Base-by-base conservation (phyloP, 257 asterid species). In the Solanum pennellii region DNA sequence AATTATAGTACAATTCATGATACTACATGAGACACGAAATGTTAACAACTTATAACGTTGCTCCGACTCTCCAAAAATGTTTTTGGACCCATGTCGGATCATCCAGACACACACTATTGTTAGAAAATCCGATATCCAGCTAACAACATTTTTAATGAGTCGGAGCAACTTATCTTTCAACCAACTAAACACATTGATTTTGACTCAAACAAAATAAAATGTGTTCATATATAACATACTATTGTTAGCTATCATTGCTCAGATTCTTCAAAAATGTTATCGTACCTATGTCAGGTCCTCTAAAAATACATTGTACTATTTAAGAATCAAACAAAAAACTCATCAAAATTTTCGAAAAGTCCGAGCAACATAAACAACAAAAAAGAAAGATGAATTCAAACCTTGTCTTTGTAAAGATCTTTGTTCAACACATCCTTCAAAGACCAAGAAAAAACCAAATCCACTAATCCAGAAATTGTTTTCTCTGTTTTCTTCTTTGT, bases 361-460 rank as follows among this genome's bases (percentile, higher is more conserved):
- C n/a, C 2, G 12, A 52, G n/a, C 62, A 52, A 23, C 6, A 73
- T 66, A 37, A 31, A 65, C 82, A 33, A 33, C 35, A 4, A 6
- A 37, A 20, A 5, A 18, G 6, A 83, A 37, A 10, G 79, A 39
- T 18, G 10, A 29, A 29, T 27, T 76, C 35, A 87, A 86, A 91
- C 95, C 92, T 88, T 71, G 21, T 89, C n/a, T 85, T 8, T 90
- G 92, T 93, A 91, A 66, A 92, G 90, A 89, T 89, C 49, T 31
- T 90, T 82, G 90, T 92, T 92, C 88, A 92, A 75, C 2, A 93
- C 83, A 83, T 91, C 93, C 37, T 75, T 44, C 59, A 92, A 29
- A 29, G 95, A 92, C 94, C 94, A 93, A 12, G 93, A 89, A 69
- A 93, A 92, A 27, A 92, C 86, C 86, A 82, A n/a, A 33, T 90